These are phyloP conservation scores for Paraphaeosphaeria sporulosa DNA, from an alignment of 2,329 filamentous ascomycete genomes.

Conservation along the genomic window DNA sequence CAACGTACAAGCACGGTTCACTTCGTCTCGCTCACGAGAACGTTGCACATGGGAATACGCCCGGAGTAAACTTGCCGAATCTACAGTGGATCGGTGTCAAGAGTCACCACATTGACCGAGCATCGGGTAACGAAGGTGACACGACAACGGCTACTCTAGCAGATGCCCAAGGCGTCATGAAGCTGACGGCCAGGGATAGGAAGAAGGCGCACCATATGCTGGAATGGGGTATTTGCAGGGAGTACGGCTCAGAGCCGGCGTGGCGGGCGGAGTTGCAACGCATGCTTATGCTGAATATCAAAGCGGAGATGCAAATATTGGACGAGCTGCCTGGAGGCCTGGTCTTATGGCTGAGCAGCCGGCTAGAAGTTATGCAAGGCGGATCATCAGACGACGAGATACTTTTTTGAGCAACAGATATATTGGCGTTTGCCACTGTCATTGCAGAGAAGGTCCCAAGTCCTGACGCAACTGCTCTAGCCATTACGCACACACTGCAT, in stretches of 20 bases:
- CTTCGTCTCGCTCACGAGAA: conserved; percentile 67
- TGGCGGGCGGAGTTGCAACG: conserved; percentile 68
- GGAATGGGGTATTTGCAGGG: conserved; percentile 46
- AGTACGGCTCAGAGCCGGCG: conserved; percentile 46
- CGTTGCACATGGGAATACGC: conserved; percentile 47
- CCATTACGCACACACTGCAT: conserved; percentile 24
- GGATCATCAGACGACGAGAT: conserved; percentile 34
- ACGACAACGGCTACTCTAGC: conserved; percentile 18
- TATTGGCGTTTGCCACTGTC: conserved; percentile 4
- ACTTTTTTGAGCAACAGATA: conserved; percentile 30
- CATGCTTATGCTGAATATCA: conserved; percentile 77
- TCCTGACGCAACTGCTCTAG: conserved; percentile 14
- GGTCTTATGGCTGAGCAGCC: conserved; percentile 37
- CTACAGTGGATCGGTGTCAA: conserved; percentile 72
- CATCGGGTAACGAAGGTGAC: conserved; percentile 21
- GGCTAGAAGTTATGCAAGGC: conserved; percentile 25
- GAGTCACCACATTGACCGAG: conserved; percentile 39
- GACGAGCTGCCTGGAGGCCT: conserved; percentile 54
- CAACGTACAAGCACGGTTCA: conserved; percentile 78
- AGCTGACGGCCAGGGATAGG: conserved; percentile 65
- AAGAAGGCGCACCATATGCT: conserved; percentile 65
- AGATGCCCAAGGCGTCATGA: conserved; percentile 54
- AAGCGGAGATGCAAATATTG: conserved; percentile 79
- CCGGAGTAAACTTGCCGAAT: conserved; percentile 51
- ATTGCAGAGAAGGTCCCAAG: background rate